phyloP scores from a whole-genome alignment of 306 rosid species.

The Begonia loranthoides region DNA sequence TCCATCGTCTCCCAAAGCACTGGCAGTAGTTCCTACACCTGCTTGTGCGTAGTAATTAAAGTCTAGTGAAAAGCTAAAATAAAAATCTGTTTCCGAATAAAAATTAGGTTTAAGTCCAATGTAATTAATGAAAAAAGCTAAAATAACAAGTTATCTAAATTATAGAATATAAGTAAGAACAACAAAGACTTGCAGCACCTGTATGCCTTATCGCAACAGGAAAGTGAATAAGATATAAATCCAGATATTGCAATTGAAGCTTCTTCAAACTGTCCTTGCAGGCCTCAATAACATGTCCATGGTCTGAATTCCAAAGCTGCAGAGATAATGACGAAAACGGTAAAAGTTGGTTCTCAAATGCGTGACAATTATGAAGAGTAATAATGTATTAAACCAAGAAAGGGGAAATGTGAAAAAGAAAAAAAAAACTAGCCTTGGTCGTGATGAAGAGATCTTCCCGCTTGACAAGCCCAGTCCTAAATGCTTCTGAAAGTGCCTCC shows the following conservation, averaged over 20 bases:
- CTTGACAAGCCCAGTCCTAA: conserved; percentile 51
- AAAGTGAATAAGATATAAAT: conserved; percentile 76
- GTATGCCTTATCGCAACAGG: conserved; percentile 72
- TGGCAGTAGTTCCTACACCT: conserved; percentile 82
- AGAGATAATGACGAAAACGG: conserved; percentile 8
- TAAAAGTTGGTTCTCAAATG: background rate
- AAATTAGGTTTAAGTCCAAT: too few species aligned
- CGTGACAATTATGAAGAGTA: background rate
- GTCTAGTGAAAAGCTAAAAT: background rate
- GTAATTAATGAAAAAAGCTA: too few species aligned
- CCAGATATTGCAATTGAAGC: conserved; percentile 68
- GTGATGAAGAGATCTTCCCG: conserved; percentile 85
- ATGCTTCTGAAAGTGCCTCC: conserved; percentile 63
- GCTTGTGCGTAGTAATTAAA: conserved; percentile 7
- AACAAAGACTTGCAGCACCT: conserved; percentile 22
- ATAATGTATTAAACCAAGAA: background rate
- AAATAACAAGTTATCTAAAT: too few species aligned
- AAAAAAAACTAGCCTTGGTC: conserved; percentile 42
- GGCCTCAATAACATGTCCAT: conserved; percentile 78
- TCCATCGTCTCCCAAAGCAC: conserved; percentile 79
- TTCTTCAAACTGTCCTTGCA: conserved; percentile 83
- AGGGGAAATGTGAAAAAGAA: background rate
- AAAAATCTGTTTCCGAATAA: too few species aligned
- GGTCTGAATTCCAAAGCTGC: conserved; percentile 99
- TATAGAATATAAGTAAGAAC: background rate